Evolutionary conservation across 2,329 filamentous ascomycete genomes (phyloP).

Genomic region (Aspergillus eucalypticola): DNA sequence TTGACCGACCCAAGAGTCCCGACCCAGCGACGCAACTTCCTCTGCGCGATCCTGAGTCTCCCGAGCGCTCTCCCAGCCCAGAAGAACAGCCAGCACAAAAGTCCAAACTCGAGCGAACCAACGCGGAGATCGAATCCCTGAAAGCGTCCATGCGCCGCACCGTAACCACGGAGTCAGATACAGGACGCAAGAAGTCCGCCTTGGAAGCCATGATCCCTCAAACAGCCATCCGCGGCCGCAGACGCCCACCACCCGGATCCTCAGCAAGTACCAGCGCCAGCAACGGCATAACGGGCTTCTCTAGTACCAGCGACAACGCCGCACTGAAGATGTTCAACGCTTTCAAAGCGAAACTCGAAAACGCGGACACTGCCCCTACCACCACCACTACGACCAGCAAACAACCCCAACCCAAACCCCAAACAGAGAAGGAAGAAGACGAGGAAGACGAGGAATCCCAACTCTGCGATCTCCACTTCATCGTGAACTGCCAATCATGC

Average conservation of each 20-base stretch:
- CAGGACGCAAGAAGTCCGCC: slow-evolving; percentile 46
- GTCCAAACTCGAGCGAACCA: slow-evolving; percentile 43
- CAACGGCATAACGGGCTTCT: slow-evolving; percentile 56
- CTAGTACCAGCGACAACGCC: slow-evolving; percentile 59
- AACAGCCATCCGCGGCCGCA: slow-evolving; percentile 49
- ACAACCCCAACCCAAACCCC: slow-evolving; percentile 10
- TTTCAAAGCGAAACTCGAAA: slow-evolving; percentile 76
- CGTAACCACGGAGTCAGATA: slow-evolving; percentile 34
- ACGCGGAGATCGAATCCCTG: slow-evolving; percentile 48
- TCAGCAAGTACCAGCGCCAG: slow-evolving; percentile 38
- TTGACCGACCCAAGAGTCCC: slow-evolving; percentile 39
- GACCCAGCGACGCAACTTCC: slow-evolving; percentile 48
- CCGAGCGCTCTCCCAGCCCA: slow-evolving; percentile 33
- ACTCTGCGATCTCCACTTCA: slow-evolving; percentile 92
- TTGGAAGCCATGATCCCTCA: slow-evolving; percentile 52
- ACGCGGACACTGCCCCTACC: slow-evolving; percentile 28
- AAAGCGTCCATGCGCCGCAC: slow-evolving; percentile 52
- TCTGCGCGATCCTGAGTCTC: slow-evolving; percentile 46
- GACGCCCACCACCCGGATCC: slow-evolving; percentile 40
- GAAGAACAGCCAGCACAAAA: slow-evolving; percentile 26
- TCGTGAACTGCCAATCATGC: slow-evolving; percentile 92
- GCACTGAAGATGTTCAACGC: slow-evolving; percentile 71
- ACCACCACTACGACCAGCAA: slow-evolving; percentile 22
- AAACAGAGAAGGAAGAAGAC: slow-evolving; percentile 23
- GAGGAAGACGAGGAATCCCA: slow-evolving; percentile 71